These are phyloP conservation scores for Kregervanrija pseudodelftensis DNA, from an alignment of 805 yeast genomes.

Conservation along the genomic window DNA sequence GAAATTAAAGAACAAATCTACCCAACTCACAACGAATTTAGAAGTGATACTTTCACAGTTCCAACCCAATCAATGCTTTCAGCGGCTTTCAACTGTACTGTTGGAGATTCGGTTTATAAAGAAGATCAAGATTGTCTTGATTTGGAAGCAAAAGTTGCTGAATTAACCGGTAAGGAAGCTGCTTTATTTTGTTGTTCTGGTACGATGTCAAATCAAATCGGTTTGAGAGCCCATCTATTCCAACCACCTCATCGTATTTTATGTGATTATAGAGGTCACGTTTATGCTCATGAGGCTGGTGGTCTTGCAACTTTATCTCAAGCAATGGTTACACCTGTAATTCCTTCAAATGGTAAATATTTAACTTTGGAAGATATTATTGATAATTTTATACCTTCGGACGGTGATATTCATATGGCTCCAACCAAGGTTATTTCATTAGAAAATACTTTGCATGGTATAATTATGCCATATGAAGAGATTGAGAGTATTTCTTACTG, in stretches of 20 bases:
- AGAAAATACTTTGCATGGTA: constrained; percentile 86
- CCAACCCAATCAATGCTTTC: constrained; percentile 71
- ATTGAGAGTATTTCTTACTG: constrained; percentile 61
- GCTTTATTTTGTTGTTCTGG: constrained; percentile 85
- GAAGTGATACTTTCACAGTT: constrained; percentile 86
- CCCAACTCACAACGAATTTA: constrained; percentile 38
- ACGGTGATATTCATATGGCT: constrained; percentile 80
- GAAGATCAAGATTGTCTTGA: constrained; percentile 69
- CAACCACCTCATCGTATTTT: constrained; percentile 85
- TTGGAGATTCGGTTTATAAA: constrained; percentile 85
- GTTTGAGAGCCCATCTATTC: constrained; percentile 60
- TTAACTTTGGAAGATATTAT: constrained; percentile 75
- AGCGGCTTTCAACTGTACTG: constrained; percentile 48
- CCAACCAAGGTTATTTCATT: constrained; percentile 80
- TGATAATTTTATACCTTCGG: constrained; percentile 55
- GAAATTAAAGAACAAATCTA: no score
- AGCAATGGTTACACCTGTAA: constrained; percentile 84
- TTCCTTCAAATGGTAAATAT: constrained; percentile 68
- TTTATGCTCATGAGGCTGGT: constrained; percentile 80
- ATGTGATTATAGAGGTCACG: constrained; percentile 83
- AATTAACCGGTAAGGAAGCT: constrained; percentile 69
- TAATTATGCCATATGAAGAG: constrained; percentile 74
- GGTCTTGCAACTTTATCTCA: constrained; percentile 85
- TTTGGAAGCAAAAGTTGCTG: constrained; percentile 58
- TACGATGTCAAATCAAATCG: constrained; percentile 85